phyloP scores from a whole-genome alignment of 768 basidiomycete genomes.

The Rubroboletus pulcherrimus region DNA sequence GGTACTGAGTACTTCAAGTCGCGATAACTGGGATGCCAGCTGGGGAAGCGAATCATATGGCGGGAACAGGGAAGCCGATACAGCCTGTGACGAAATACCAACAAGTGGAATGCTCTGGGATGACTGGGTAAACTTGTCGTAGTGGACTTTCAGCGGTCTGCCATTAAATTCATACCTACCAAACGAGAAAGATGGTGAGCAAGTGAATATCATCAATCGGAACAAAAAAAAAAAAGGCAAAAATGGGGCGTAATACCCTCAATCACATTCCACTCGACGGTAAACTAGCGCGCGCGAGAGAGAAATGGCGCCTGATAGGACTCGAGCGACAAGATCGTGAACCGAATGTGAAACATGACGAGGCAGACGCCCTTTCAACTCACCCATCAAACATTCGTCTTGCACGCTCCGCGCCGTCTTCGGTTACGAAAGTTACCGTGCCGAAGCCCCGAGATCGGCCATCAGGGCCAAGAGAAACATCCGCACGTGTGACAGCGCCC shows the following conservation, averaged over 20 bases:
- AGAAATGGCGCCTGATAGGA: neutral
- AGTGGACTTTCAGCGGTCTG: slow-evolving; percentile 83
- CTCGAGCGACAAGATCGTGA: neutral
- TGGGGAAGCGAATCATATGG: slow-evolving; percentile 25
- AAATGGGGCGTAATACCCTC: neutral
- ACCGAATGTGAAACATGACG: neutral
- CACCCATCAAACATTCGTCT: slow-evolving; percentile 90
- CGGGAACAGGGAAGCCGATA: slow-evolving; percentile 11
- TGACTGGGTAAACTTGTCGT: slow-evolving; percentile 71
- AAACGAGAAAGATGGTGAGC: slow-evolving; percentile 5
- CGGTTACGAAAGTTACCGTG: slow-evolving; percentile 81
- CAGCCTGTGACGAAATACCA: slow-evolving; percentile 21
- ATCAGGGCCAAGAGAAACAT: slow-evolving; percentile 84
- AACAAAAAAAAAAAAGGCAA: neutral
- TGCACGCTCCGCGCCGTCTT: slow-evolving; percentile 80
- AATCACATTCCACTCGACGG: neutral
- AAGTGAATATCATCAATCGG: neutral
- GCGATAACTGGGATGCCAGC: slow-evolving; percentile 20
- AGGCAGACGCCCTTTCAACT: slow-evolving; percentile 23
- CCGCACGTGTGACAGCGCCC: slow-evolving; percentile 86
- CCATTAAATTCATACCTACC: slow-evolving; percentile 85
- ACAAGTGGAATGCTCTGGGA: slow-evolving; percentile 25
- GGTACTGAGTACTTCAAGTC: slow-evolving; percentile 21
- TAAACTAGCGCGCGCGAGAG: neutral
- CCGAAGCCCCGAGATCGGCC: slow-evolving; percentile 91